These are phyloP conservation scores for Leishmania gerbilli DNA, from an alignment of 208 protist genomes.

Conservation along the genomic window DNA sequence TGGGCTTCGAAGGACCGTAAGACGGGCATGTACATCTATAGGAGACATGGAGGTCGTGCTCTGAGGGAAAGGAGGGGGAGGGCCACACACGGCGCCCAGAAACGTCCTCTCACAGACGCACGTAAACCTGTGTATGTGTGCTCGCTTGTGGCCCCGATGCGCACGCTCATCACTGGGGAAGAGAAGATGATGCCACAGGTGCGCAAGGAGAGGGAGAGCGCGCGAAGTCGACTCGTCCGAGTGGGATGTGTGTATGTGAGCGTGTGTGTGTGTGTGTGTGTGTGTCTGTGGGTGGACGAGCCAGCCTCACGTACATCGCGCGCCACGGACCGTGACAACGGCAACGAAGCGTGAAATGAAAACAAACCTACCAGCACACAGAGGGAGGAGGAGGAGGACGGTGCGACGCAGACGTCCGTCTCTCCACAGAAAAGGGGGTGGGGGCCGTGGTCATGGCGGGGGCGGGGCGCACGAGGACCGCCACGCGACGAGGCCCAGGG, in stretches of 20 bases:
- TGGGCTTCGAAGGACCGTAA: background rate
- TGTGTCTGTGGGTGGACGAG: background rate
- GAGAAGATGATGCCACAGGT: background rate
- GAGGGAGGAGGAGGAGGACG: background rate
- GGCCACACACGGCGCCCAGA: background rate
- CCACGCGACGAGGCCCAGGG: background rate
- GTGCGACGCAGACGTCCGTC: background rate
- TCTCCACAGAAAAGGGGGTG: background rate
- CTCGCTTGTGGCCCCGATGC: too few relatives aligned
- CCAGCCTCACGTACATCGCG: background rate
- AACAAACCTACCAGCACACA: background rate
- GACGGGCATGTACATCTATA: background rate
- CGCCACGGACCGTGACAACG: background rate
- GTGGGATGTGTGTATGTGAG: background rate
- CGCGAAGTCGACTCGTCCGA: too few relatives aligned
- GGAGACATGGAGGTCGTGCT: background rate
- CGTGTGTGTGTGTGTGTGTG: too few relatives aligned
- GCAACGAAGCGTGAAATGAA: background rate
- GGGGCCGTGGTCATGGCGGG: background rate
- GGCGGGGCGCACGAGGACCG: background rate
- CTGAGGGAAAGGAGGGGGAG: background rate
- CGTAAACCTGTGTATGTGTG: too few relatives aligned
- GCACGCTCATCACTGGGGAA: too few relatives aligned
- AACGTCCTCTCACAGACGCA: background rate
- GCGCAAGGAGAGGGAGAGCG: background rate